Evolutionary conservation across 495 filamentous ascomycete genomes (phyloP).

Genomic region (Friedmanniomyces simplex): DNA sequence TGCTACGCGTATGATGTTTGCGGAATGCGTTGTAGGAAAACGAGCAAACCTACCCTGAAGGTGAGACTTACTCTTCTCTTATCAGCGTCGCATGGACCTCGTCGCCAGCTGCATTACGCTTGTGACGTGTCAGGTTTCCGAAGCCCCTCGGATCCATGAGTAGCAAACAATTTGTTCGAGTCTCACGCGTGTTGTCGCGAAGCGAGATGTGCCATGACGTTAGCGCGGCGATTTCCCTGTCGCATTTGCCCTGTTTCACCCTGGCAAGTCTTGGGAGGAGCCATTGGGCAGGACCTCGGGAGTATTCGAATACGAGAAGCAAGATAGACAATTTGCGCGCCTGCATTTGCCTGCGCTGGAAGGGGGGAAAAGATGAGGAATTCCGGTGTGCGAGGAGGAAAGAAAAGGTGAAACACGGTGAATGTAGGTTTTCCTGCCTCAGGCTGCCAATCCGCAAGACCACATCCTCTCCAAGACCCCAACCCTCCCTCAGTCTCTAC

Average conservation of each 20-base stretch:
- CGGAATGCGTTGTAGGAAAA: not conserved
- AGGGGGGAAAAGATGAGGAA: too few relatives aligned
- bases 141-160: not conserved
- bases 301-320: too few relatives aligned
- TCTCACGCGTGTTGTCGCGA: not conserved
- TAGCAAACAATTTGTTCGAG: not conserved
- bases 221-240: not conserved
- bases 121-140: not conserved
- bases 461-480: too few relatives aligned
- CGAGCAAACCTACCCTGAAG: not conserved
- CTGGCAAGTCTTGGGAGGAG: not conserved
- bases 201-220: not conserved
- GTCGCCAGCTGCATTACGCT: not conserved
- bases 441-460: too few relatives aligned
- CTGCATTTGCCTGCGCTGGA: too few relatives aligned
- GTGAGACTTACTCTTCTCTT: not conserved
- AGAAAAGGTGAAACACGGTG: too few relatives aligned
- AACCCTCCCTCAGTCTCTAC: too few relatives aligned
- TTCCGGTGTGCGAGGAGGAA: too few relatives aligned
- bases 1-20: not conserved
- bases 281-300: not conserved
- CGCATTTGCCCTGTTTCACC: not conserved
- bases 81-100: not conserved
- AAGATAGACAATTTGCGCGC: too few relatives aligned
- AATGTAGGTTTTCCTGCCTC: too few relatives aligned